phyloP scores from a whole-genome alignment of 2,329 filamentous ascomycete genomes.

The Balansia obtecta region DNA sequence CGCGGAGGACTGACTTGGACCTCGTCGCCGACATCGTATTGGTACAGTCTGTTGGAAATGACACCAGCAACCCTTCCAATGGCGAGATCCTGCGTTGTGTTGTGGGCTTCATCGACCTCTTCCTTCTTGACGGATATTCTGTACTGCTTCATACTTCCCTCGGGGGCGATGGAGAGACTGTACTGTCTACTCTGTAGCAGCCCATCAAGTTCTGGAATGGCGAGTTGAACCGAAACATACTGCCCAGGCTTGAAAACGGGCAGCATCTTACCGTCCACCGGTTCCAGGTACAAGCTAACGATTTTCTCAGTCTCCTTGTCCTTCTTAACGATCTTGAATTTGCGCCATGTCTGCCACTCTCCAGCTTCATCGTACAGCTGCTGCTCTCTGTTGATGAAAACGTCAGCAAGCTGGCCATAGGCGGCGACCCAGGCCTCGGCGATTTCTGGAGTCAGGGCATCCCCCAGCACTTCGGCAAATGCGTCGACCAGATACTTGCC shows the following conservation, averaged over 20 bases:
- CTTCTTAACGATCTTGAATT: conserved; percentile 46
- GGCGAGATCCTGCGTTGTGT: conserved; percentile 19
- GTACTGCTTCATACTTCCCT: conserved; percentile 42
- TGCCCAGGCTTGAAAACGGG: conserved; percentile 57
- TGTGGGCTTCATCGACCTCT: conserved; percentile 12
- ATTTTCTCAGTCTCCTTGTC: conserved; percentile 47
- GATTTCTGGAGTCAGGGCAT: conserved; percentile 52
- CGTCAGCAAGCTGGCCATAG: conserved; percentile 56
- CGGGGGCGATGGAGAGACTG: conserved; percentile 50
- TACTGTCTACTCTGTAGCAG: conserved; percentile 63
- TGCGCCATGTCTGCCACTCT: conserved; percentile 35
- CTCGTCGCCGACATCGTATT: conserved; percentile 35
- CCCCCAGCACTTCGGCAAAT: conserved; percentile 54
- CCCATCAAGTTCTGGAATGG: conserved; percentile 45
- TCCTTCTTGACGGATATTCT: conserved; percentile 66
- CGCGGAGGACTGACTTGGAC: conserved; percentile 43
- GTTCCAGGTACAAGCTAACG: conserved; percentile 58
- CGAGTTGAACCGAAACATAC: conserved; percentile 55
- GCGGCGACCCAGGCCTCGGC: conserved; percentile 60
- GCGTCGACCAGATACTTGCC: conserved; percentile 55
- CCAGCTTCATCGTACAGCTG: conserved; percentile 42
- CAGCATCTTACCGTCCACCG: conserved; percentile 41
- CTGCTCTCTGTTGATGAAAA: conserved; percentile 56
- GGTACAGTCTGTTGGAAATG: conserved; percentile 41
- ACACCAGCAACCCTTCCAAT: conserved; percentile 29